These are phyloP conservation scores for Trichosporon coremiiforme DNA, from an alignment of 1,284 basidiomycete species.

Conservation along the genomic window DNA sequence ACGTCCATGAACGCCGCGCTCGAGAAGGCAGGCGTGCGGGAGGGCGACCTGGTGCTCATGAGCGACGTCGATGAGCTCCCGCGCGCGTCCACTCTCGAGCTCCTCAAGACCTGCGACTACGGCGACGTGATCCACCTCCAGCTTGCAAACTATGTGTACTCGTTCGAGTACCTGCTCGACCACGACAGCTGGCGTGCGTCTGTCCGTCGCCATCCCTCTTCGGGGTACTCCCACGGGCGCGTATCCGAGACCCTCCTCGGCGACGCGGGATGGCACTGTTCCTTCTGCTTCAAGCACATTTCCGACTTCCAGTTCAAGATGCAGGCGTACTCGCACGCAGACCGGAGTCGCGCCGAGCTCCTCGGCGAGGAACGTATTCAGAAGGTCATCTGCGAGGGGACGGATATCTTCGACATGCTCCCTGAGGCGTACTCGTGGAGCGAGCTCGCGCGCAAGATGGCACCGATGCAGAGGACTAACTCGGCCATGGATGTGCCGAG, in stretches of 20 bases:
- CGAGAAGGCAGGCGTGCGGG: neutral
- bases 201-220: neutral
- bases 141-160: slow-evolving; percentile 69
- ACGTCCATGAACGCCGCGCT: neutral
- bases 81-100: slow-evolving; percentile 61
- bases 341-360: slow-evolving; percentile 32
- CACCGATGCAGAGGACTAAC: slow-evolving; percentile 16
- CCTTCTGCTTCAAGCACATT: slow-evolving; percentile 40
- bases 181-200: slow-evolving; percentile 26
- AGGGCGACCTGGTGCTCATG: slow-evolving; percentile 62
- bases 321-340: slow-evolving; percentile 42
- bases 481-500: slow-evolving; percentile 32
- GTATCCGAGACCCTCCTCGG: slow-evolving; percentile 62
- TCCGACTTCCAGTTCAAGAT: slow-evolving; percentile 41
- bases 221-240: slow-evolving; percentile 42
- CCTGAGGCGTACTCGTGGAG: slow-evolving; percentile 40
- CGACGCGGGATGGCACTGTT: slow-evolving; percentile 63
- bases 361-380: slow-evolving; percentile 28
- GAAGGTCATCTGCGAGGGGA: slow-evolving; percentile 34
- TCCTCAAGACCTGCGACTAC: slow-evolving; percentile 63
- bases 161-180: slow-evolving; percentile 64
- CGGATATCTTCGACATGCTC: slow-evolving; percentile 42
- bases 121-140: slow-evolving; percentile 57
- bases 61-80: slow-evolving; percentile 73
- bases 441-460: slow-evolving; percentile 36